Conservation (phyloP, 768 basidiomycete genomes). For the Crucibulum laeve region DNA sequence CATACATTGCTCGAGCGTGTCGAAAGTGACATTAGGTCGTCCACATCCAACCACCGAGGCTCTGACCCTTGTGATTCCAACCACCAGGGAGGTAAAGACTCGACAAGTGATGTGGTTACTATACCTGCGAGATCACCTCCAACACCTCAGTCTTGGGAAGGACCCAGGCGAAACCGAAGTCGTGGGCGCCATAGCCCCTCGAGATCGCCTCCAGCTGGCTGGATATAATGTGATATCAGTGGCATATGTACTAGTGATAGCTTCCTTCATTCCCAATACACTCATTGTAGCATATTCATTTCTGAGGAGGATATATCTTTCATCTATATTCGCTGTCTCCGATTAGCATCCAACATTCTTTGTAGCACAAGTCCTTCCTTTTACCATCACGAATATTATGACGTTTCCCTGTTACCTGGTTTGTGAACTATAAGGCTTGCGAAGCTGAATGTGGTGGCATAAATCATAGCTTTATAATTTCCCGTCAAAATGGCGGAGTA, state of each 20-base stretch:
- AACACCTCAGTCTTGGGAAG: constrained; percentile 43
- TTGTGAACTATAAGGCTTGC: too few relatives aligned
- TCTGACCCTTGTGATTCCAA: constrained; percentile 13
- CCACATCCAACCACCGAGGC: constrained; percentile 8
- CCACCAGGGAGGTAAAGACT: constrained; percentile 13
- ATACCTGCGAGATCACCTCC: constrained; percentile 26
- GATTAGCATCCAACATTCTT: too few relatives aligned
- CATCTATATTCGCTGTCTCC: too few relatives aligned
- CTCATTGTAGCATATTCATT: too few relatives aligned
- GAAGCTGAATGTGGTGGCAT: too few relatives aligned
- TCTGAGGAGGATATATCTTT: too few relatives aligned
- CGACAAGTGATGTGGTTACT: constrained; percentile 9
- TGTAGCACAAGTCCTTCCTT: too few relatives aligned
- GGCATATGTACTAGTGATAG: neutral
- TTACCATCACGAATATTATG: too few relatives aligned
- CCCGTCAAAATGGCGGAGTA: too few relatives aligned
- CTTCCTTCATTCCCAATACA: too few relatives aligned
- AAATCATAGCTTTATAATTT: too few relatives aligned
- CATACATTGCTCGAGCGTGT: constrained; percentile 55
- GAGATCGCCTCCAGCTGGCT: constrained; percentile 38
- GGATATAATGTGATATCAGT: constrained; percentile 33
- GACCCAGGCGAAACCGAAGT: constrained; percentile 22
- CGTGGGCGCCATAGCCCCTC: constrained; percentile 20
- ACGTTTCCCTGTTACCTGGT: too few relatives aligned
- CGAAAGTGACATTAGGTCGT: constrained; percentile 27